Base-by-base conservation (phyloP, 2,329 filamentous ascomycete genomes). In the Pestalotiopsis sp. region DNA sequence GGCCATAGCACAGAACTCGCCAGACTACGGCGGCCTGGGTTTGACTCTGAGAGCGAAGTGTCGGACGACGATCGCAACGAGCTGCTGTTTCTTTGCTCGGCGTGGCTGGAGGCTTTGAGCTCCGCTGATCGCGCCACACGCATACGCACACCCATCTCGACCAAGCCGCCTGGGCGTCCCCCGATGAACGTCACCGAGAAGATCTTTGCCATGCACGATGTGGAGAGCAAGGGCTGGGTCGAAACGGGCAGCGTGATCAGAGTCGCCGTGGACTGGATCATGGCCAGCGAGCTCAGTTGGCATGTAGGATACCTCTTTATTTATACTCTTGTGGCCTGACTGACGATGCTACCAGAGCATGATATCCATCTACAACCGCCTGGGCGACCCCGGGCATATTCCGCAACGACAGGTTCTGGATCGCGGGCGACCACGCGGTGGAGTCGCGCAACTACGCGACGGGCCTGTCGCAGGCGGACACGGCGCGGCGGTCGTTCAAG, bases 361-460 rank as follows among this genome's bases (percentile, higher is more conserved):
- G 82, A 76, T 79, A 39, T 72, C 72, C 52, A 81, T 78, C 3
- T 82, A 83, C 69, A 73, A 81, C 4, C 65, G 73, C 3, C 71
- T 85, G 7, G 80, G 81, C 3, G 70, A 73, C 13, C 13, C 81
- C 81, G 0, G 78, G 79, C 3, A 81, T 83, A n/a, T 84, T 79
- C 68, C 81, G 84, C 9, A 86, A 85, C 65, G 83, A 85, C 69
- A 75, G 83, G 0, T 80, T 86, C 70, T 85, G 83, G 84, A 76
- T 86, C 5, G 83, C 82, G 0, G 80, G 80, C 1, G 84, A 85
- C 70, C 83, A 85, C 69, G 77, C 81, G 3, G 82, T 85, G 3
- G 82, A 85, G 65, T 83, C 83, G 1, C 76, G 81, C 1, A 72
- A 80, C 7, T 77, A 78, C n/a, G 68, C 79, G 14, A 68, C 72